Conservation (phyloP, 768 basidiomycete species). For the Boletus subparvulus region DNA sequence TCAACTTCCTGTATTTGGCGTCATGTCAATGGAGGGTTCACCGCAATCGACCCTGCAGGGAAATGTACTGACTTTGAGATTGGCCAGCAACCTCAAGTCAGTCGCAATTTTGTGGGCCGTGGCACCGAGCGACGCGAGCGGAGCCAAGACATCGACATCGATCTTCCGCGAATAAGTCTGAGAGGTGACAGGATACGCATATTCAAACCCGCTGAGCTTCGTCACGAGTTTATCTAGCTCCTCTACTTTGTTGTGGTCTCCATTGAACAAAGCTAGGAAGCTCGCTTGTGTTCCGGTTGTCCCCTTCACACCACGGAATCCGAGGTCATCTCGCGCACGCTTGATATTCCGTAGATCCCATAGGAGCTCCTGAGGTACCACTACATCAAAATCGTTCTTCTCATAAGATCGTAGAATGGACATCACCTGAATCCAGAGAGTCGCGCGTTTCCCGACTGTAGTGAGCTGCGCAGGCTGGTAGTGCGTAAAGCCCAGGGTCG, state of each 20-base stretch:
- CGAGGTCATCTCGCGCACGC: constrained; percentile 86
- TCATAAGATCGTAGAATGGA: constrained; percentile 2
- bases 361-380: constrained; percentile 66
- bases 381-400: background rate
- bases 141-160: constrained; percentile 88
- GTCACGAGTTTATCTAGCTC: constrained; percentile 87
- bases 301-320: constrained; percentile 99
- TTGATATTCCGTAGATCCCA: constrained; percentile 96
- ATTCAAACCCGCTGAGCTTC: constrained; percentile 86
- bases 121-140: constrained; percentile 86
- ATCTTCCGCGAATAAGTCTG: constrained; percentile 99
- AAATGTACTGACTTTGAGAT: constrained; percentile 65
- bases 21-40: constrained; percentile 4
- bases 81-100: constrained; percentile 90
- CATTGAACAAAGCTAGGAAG: constrained; percentile 91
- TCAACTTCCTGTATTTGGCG: constrained; percentile 73
- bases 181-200: constrained; percentile 96
- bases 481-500: constrained; percentile 96
- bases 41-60: background rate
- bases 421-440: constrained; percentile 89
- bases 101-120: constrained; percentile 98
- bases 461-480: constrained; percentile 99
- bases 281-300: constrained; percentile 98
- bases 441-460: constrained; percentile 95
- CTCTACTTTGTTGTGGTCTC: constrained; percentile 94